Percentiles rank a stretch among this genome's conserved stretches.
These are phyloP conservation scores for Eimeria maxima DNA, from an alignment of 169 alveolate species.

Conservation along the genomic window DNA sequence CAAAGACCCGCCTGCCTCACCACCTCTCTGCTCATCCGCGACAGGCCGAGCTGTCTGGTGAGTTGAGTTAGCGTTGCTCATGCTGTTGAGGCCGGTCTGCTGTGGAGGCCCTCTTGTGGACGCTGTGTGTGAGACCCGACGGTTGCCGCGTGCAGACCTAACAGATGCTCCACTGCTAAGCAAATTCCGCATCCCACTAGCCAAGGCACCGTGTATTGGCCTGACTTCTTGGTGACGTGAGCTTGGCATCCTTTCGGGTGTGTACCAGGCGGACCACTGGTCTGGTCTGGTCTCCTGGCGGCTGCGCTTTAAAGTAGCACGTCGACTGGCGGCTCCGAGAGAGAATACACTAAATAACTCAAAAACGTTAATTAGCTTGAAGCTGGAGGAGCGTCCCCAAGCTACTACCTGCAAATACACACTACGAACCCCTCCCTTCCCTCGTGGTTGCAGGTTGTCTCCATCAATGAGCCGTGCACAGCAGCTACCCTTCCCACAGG, in stretches of 20 bases:
- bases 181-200: neutral
- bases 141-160: neutral
- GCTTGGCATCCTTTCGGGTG: neutral
- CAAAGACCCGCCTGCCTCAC: neutral
- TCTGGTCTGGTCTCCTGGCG: slow-evolving; percentile 10
- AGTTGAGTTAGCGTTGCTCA: neutral
- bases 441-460: neutral
- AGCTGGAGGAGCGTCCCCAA: neutral
- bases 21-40: neutral
- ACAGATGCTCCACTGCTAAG: neutral
- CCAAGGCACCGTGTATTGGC: neutral
- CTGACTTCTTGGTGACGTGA: neutral
- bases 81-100: neutral
- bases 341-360: neutral
- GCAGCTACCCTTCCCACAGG: neutral
- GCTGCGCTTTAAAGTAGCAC: neutral
- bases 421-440: neutral
- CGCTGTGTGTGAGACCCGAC: neutral
- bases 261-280: neutral
- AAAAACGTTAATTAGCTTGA: neutral
- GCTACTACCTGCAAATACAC: neutral
- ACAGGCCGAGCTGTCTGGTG: neutral
- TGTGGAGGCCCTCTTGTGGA: neutral
- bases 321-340: neutral
- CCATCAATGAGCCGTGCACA: neutral